Base-by-base conservation (phyloP, 2,329 filamentous ascomycete genomes). In the Alternaria burnsii region DNA sequence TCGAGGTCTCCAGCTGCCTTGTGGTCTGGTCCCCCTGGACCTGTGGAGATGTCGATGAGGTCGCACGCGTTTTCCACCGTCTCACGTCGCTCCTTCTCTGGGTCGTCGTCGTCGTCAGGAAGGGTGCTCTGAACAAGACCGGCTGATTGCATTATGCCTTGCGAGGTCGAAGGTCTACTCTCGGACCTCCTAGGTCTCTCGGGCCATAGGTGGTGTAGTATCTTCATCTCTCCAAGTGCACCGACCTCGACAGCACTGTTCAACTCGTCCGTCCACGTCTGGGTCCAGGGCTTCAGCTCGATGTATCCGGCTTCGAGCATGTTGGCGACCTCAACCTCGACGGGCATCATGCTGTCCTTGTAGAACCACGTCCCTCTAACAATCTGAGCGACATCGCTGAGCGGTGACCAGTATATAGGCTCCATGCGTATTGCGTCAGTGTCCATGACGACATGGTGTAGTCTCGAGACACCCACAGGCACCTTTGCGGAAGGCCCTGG, bases 291-390 rank as follows among this genome's bases (percentile, higher is more conserved):
- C 55, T 89, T 89, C 52, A 98, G 82, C 71, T 97, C 92, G 57
- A 90, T 83, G 74, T 97, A 99, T 6, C 94, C 94, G n/a, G 89
- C 86, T 76, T 99, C 95, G 1, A 99, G 84, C 77, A 94, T 93
- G 70, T 98, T 99, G 9, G 95, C 93, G 34, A 97, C 90, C 16
- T 88, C 82, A 1, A 92, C 87, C 64, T 97, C 92, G 6, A 99
- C 87, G 0, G 95, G 95, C 59, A 92, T 83, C 93, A 98, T 97
- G 1, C 91, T 94, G 73, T 97, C 94, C 81, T 91, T 91, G 79
- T 98, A 98, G 76, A 99, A 99, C 95, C 95, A 99, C 0, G 94
- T 98, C 1, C 91, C 93, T 66, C 95, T 86, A 58, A 91, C 85
- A 2, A 98, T 93, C 36, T 89, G 84, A 7, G 92, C 90, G 32